A percentile compares a stretch with the other conserved stretches of the same genome.
Evolutionary conservation across 192 early-diverging fungal genomes (phyloP).

Genomic region (Coemansia reversa): DNA sequence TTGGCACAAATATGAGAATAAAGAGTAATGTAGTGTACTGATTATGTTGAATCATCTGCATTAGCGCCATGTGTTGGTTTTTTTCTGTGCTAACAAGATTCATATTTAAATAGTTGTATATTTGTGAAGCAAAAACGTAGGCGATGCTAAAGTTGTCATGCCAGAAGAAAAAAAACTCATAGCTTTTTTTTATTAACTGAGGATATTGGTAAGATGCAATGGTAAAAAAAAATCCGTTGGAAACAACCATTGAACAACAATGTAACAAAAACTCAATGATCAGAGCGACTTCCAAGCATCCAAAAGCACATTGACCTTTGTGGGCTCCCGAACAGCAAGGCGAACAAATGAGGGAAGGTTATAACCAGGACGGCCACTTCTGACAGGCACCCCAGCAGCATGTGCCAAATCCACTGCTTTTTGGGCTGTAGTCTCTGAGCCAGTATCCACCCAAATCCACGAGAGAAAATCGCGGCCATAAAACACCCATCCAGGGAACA

Average conservation of each 20-base stretch:
- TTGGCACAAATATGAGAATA: too few relatives aligned
- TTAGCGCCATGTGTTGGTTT: too few relatives aligned
- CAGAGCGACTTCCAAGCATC: conserved; percentile 62
- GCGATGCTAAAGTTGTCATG: not conserved
- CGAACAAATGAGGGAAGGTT: conserved; percentile 71
- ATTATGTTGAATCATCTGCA: too few relatives aligned
- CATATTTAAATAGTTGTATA: not conserved
- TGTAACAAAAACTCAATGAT: not conserved
- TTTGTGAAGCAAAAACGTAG: not conserved
- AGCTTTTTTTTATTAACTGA: too few relatives aligned
- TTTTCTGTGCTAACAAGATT: too few relatives aligned
- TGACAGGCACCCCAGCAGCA: conserved; percentile 80
- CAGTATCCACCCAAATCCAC: conserved; percentile 87
- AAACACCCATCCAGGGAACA: conserved; percentile 62
- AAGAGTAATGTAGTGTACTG: too few relatives aligned
- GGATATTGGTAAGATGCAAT: too few relatives aligned
- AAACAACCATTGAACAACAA: too few relatives aligned
- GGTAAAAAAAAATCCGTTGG: too few relatives aligned
- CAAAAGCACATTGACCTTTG: conserved; percentile 69
- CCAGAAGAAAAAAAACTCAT: not conserved
- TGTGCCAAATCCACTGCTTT: conserved; percentile 66
- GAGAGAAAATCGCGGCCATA: conserved; percentile 75
- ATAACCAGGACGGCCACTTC: conserved; percentile 77
- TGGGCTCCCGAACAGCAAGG: conserved; percentile 71
- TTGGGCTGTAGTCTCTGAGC: conserved; percentile 57